A percentile compares a stretch with the other conserved stretches of the same genome.
These are phyloP conservation scores for Agaricales sp. DNA, from an alignment of 1,284 basidiomycete species.

Conservation along the genomic window DNA sequence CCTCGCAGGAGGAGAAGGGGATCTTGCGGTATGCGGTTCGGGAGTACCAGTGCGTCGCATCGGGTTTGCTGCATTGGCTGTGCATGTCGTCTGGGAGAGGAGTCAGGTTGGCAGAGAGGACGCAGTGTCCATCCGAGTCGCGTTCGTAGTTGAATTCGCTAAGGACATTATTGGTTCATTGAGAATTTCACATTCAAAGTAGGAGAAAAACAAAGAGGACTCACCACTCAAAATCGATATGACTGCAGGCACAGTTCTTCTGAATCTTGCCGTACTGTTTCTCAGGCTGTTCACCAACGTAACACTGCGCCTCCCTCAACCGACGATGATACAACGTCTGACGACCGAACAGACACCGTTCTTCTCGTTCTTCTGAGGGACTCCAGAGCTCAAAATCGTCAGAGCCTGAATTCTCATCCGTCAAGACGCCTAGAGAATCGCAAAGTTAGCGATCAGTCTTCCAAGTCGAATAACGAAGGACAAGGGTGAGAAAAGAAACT, in stretches of 20 bases:
- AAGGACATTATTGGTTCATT: constrained; percentile 4
- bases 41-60: constrained; percentile 80
- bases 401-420: constrained; percentile 57
- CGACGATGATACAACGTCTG: constrained; percentile 87
- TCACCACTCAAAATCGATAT: constrained; percentile 87
- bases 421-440: constrained; percentile 46
- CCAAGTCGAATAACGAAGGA: constrained; percentile 3
- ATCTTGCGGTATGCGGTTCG: constrained; percentile 86
- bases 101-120: constrained; percentile 57
- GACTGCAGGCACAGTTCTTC: constrained; percentile 63
- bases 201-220: constrained; percentile 14
- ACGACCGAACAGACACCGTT: constrained; percentile 79
- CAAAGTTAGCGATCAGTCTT: constrained; percentile 10
- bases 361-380: constrained; percentile 76
- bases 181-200: not conserved
- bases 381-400: constrained; percentile 97
- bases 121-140: constrained; percentile 61
- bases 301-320: constrained; percentile 70
- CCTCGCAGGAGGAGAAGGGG: constrained; percentile 76
- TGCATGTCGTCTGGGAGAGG: constrained; percentile 50
- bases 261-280: constrained; percentile 38
- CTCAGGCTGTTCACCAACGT: constrained; percentile 64
- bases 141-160: constrained; percentile 88
- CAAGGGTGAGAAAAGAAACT: constrained; percentile 18
- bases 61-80: constrained; percentile 45